Evolutionary conservation across 768 basidiomycete species (phyloP).

Genomic region (Leucocoprinus leucothites): DNA sequence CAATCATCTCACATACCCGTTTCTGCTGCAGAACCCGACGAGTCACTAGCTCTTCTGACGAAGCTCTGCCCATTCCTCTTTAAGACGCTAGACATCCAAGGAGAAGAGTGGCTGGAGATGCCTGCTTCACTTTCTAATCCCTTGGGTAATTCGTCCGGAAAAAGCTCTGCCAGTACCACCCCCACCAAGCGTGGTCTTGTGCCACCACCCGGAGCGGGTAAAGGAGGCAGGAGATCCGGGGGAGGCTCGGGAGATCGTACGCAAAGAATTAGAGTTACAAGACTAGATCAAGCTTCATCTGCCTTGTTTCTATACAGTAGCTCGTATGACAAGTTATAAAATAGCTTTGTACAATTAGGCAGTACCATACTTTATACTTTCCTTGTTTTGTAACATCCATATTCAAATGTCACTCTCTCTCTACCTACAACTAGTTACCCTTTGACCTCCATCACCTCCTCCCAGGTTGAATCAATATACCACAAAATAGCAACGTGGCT

Average conservation of each 20-base stretch:
- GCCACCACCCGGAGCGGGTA: conserved; percentile 44
- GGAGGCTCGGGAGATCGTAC: conserved; percentile 78
- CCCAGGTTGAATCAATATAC: conserved; percentile 45
- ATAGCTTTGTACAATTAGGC: conserved; percentile 17
- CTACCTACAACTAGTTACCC: not conserved
- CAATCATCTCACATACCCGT: conserved; percentile 83
- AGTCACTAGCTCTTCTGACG: conserved; percentile 65
- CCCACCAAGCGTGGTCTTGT: conserved; percentile 37
- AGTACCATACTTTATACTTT: too few species aligned
- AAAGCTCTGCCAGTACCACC: conserved; percentile 24
- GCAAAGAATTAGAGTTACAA: conserved; percentile 70
- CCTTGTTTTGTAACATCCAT: too few species aligned
- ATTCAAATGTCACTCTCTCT: too few species aligned
- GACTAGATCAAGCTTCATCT: conserved; percentile 46
- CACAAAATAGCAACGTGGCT: conserved; percentile 48
- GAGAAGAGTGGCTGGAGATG: conserved; percentile 62
- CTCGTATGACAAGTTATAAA: not conserved
- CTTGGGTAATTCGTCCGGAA: conserved; percentile 16
- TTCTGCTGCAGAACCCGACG: conserved; percentile 74
- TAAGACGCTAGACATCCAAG: conserved; percentile 55
- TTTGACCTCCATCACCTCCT: conserved; percentile 19
- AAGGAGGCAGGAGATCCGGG: conserved; percentile 70
- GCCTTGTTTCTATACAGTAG: not conserved
- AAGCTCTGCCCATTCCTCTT: conserved; percentile 81
- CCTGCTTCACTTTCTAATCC: conserved; percentile 38